phyloP scores from a whole-genome alignment of 371 early-diverging fungal genomes.

The Zychaea mexicana region DNA sequence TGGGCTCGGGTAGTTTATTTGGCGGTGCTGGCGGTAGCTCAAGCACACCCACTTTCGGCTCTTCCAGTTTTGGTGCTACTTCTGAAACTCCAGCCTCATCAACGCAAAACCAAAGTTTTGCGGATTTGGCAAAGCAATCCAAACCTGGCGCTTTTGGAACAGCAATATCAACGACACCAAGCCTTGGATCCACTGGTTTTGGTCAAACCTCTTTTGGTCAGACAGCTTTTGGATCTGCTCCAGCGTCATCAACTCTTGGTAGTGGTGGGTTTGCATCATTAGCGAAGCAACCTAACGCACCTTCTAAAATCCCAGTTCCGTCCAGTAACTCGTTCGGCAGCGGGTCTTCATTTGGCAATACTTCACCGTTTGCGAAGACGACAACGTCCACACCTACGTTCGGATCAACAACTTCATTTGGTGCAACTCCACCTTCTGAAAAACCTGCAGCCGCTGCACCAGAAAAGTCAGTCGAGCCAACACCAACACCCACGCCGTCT shows the following conservation, averaged over 20 bases:
- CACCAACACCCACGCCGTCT: not conserved
- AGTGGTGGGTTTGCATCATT: not conserved
- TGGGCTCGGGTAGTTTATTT: not conserved
- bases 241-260: not conserved
- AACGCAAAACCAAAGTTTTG: not conserved
- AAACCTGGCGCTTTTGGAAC: not conserved
- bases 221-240: not conserved
- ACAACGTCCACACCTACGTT: slow-evolving; percentile 10
- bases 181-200: not conserved
- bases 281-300: not conserved
- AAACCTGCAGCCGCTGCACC: not conserved
- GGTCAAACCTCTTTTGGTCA: not conserved
- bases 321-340: not conserved
- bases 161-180: not conserved
- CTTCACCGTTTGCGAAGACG: not conserved
- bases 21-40: slow-evolving; percentile 7
- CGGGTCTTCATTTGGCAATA: slow-evolving; percentile 21
- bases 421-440: not conserved
- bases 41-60: not conserved
- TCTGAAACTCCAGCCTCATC: not conserved
- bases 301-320: not conserved
- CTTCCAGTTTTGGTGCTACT: slow-evolving; percentile 11
- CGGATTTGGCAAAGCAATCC: not conserved
- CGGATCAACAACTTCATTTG: slow-evolving; percentile 5
- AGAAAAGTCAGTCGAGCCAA: not conserved